Percentiles rank a stretch among this genome's conserved stretches.
phyloP scores from a whole-genome alignment of 2,329 filamentous ascomycete species.

The Acarospora socialis region DNA sequence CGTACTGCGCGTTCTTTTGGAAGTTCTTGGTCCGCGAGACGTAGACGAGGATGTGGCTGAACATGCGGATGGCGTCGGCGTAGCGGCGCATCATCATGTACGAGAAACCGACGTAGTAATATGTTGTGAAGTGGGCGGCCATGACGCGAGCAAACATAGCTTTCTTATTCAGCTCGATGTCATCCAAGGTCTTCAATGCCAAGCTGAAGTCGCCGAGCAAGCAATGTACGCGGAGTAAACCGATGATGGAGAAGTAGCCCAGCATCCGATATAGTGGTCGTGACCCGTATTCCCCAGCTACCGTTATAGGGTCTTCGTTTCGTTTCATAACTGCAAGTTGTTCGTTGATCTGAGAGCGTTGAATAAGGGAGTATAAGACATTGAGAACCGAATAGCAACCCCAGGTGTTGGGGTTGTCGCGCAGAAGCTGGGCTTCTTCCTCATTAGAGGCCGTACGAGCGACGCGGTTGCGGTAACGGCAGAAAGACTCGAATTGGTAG shows the following conservation, averaged over 20 bases:
- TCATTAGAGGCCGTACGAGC: constrained; percentile 55
- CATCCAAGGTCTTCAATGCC: constrained; percentile 94
- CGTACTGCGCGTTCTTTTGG: constrained; percentile 97
- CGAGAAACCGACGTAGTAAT: constrained; percentile 99
- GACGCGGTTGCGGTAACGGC: constrained; percentile 84
- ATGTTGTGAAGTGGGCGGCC: constrained; percentile 98
- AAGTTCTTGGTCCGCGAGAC: constrained; percentile 99
- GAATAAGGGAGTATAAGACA: constrained; percentile 97
- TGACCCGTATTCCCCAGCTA: constrained; percentile 88
- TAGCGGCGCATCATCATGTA: constrained; percentile 99
- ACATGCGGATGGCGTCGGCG: constrained; percentile 98
- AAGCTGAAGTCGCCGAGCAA: constrained; percentile 95
- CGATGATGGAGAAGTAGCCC: constrained; percentile 98
- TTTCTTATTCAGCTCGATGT: constrained; percentile 99
- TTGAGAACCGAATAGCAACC: constrained; percentile 99
- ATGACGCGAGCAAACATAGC: constrained; percentile 99
- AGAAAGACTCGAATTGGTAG: constrained; percentile 99
- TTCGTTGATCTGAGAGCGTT: constrained; percentile 95
- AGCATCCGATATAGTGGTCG: constrained; percentile 96
- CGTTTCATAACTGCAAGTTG: constrained; percentile 91
- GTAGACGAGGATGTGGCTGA: constrained; percentile 99
- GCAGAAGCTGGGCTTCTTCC: constrained; percentile 80
- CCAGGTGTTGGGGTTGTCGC: constrained; percentile 98
- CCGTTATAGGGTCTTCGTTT: constrained; percentile 73
- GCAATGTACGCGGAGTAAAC: constrained; percentile 88